Evolutionary conservation across 495 filamentous ascomycete species (phyloP).

Genomic region (Aspergillus olivimuriae): DNA sequence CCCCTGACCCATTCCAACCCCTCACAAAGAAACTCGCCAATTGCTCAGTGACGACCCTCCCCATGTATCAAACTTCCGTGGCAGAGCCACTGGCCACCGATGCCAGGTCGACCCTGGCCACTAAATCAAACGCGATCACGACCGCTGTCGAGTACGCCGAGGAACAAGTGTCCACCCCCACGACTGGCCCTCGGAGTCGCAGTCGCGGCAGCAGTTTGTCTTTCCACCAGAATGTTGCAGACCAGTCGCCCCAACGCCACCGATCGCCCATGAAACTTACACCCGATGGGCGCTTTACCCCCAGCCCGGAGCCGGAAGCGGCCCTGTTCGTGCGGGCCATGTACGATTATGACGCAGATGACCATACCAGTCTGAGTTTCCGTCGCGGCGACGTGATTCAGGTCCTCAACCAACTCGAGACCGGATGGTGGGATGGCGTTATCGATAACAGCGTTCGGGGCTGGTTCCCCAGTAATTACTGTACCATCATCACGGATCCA

Average conservation of each 20-base stretch:
- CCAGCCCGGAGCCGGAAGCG: constrained; percentile 61
- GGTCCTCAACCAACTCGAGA: constrained; percentile 95
- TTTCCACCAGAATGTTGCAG: constrained; percentile 16
- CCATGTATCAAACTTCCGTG: constrained; percentile 32
- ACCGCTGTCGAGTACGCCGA: constrained; percentile 44
- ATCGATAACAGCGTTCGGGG: constrained; percentile 75
- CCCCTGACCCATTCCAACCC: no score
- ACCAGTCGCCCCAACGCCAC: constrained; percentile 23
- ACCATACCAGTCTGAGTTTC: constrained; percentile 94
- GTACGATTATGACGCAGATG: constrained; percentile 96
- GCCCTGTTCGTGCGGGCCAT: constrained; percentile 90
- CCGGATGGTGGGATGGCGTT: constrained; percentile 98
- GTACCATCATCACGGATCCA: constrained; percentile 69
- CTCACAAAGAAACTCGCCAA: constrained; percentile 10
- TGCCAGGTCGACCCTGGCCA: constrained; percentile 26
- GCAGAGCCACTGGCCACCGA: constrained; percentile 30
- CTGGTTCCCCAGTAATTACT: constrained; percentile 99
- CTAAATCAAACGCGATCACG: constrained; percentile 33
- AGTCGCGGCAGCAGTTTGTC: constrained; percentile 27
- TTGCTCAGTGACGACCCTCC: constrained; percentile 13
- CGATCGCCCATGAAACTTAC: constrained; percentile 30
- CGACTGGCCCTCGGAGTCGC: constrained; percentile 25
- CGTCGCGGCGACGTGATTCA: constrained; percentile 93
- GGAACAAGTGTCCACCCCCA: constrained; percentile 33
- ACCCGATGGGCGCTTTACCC: constrained; percentile 50